Base-by-base conservation (phyloP, 108 stramenopile genomes). In the Conticribra weissflogii region DNA sequence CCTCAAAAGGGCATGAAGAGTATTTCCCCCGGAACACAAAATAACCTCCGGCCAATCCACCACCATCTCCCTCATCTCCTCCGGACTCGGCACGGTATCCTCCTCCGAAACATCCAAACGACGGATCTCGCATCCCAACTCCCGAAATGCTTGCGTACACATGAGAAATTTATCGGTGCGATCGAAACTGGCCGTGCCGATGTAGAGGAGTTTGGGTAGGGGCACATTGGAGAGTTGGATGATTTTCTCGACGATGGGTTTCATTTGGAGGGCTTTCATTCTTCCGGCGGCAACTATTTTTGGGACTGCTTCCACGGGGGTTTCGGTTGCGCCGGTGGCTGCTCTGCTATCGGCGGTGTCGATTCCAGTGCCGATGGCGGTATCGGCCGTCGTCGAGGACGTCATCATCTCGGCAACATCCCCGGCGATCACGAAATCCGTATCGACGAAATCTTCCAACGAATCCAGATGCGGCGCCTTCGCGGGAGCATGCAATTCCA, bases 111-210 rank as follows among this genome's bases (percentile, higher is more conserved):
- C 65, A 46, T 66, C 66, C 15, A 74, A 59, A 12, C 73, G 64
- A 25, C 59, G 19, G n/a, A 67, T 55, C 2, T 59, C 57, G 57
- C 73, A 74, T 27, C 66, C 73, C 21, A 74, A 51, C 25, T 67
- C 59, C 33, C 73, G 46, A 45, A 74, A 74, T 18, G 48, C 30
- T 25, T 49, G 28, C 1, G 75, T 76, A 25, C 41, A 23, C 41
- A 14, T 24, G 27, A 51, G 19, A 44, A 66, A 74, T 46, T 31
- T 66, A 24, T 63, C 68, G 2, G 68, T 63, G 3, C 75, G 22
- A 62, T 76, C 75, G 49, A 69, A 76, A 15, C 54, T 69, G 0
- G 75, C 60, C 28, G 75, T 76, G 22, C 75, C 75, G 22, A 76
- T 69, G 52, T 63, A 76, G 16, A 76, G 30, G 9, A 76, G 16